phyloP scores from a whole-genome alignment of 2,329 filamentous ascomycete species.

The Penicillium sp. region DNA sequence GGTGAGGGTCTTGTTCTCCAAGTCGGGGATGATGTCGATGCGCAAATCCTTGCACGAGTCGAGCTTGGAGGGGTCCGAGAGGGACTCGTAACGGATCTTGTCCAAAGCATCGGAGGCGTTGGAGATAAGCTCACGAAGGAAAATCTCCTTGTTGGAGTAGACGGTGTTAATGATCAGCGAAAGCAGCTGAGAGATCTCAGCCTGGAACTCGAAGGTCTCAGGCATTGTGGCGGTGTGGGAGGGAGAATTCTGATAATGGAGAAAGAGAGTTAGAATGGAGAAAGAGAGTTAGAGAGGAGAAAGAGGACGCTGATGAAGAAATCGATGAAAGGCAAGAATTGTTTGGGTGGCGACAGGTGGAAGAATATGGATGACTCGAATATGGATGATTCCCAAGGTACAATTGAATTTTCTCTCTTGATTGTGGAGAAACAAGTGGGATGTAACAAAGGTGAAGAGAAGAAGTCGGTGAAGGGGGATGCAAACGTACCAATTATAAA shows the following conservation, averaged over 20 bases:
- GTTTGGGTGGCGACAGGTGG: neutral
- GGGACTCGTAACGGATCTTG: slow-evolving; percentile 99
- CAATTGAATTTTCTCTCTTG: neutral
- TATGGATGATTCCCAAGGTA: neutral
- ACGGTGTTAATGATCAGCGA: slow-evolving; percentile 99
- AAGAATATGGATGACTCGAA: neutral
- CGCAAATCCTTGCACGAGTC: slow-evolving; percentile 97
- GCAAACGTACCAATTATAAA: slow-evolving; percentile 9
- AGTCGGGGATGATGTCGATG: slow-evolving; percentile 98
- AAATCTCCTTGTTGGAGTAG: slow-evolving; percentile 99
- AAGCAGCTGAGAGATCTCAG: slow-evolving; percentile 99
- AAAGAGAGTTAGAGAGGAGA: slow-evolving; percentile 7
- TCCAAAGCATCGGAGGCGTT: slow-evolving; percentile 98
- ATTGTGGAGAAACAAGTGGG: slow-evolving; percentile 3
- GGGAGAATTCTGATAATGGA: slow-evolving; percentile 7
- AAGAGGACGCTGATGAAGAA: slow-evolving; percentile 10
- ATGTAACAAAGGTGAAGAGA: slow-evolving; percentile 9
- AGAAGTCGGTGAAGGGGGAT: slow-evolving; percentile 14
- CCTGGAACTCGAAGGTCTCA: slow-evolving; percentile 99
- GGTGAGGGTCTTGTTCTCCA: slow-evolving; percentile 95
- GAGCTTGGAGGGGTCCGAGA: slow-evolving; percentile 96
- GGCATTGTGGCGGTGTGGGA: slow-evolving; percentile 63
- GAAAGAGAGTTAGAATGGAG: slow-evolving; percentile 2
- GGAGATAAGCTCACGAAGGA: slow-evolving; percentile 96
- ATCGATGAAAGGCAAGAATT: neutral